A percentile compares a stretch with the other conserved stretches of the same genome.
Evolutionary conservation across 1,284 basidiomycete species (phyloP).

Genomic region (Trichosporon faecale): DNA sequence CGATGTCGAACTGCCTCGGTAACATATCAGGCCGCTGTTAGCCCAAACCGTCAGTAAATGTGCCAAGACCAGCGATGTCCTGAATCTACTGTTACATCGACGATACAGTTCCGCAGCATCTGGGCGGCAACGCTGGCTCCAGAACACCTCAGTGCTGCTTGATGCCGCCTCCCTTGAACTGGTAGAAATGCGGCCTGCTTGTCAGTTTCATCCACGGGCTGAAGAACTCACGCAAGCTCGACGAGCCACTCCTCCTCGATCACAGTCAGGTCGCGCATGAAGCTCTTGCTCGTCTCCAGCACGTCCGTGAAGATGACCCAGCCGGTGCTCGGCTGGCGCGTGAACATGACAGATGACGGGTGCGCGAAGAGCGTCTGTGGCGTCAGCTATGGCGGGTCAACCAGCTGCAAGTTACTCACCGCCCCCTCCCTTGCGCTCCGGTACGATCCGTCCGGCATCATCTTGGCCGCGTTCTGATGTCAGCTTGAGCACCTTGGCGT

Average conservation of each 20-base stretch:
- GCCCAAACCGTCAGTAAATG: too few relatives aligned
- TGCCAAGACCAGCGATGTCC: too few relatives aligned
- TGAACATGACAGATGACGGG: slow-evolving; percentile 91
- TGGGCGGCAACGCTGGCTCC: too few relatives aligned
- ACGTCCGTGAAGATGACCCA: slow-evolving; percentile 97
- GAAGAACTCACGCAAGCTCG: slow-evolving; percentile 52
- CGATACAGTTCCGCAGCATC: too few relatives aligned
- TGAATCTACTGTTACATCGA: too few relatives aligned
- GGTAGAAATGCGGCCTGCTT: slow-evolving; percentile 48
- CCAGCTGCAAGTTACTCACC: too few relatives aligned
- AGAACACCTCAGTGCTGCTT: slow-evolving; percentile 44
- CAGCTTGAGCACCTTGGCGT: not conserved
- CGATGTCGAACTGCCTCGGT: too few relatives aligned
- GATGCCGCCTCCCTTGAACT: slow-evolving; percentile 46
- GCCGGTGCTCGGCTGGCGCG: slow-evolving; percentile 77
- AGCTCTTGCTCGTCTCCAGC: slow-evolving; percentile 85
- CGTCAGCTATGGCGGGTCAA: not conserved
- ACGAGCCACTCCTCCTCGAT: slow-evolving; percentile 58
- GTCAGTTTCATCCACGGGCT: slow-evolving; percentile 3
- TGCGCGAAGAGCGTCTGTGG: slow-evolving; percentile 82
- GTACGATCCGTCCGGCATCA: slow-evolving; percentile 86
- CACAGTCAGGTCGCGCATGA: slow-evolving; percentile 59
- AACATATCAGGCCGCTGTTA: too few relatives aligned
- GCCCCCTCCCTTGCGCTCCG: slow-evolving; percentile 74
- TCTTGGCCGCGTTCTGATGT: slow-evolving; percentile 71